Percentiles rank a stretch among this genome's conserved stretches.
These are phyloP conservation scores for Annona cherimola DNA, from an alignment of 164 flowering plant species.

Conservation along the genomic window DNA sequence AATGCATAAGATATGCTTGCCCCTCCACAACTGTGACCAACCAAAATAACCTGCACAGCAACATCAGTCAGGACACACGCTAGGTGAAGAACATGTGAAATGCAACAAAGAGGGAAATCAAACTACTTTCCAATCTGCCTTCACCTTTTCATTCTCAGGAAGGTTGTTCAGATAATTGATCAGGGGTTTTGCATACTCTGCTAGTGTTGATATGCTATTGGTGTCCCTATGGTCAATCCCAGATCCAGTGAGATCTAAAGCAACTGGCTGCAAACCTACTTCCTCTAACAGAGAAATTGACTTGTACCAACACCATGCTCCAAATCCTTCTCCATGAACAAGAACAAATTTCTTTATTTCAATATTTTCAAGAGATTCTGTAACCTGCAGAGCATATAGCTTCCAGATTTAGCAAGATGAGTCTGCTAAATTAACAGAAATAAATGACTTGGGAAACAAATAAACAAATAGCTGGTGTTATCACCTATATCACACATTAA, in stretches of 20 bases:
- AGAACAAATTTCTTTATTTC: slow-evolving; percentile 64
- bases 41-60: slow-evolving; percentile 71
- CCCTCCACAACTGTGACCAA: slow-evolving; percentile 95
- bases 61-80: slow-evolving; percentile 1
- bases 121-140: background rate
- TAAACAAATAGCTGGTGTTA: background rate
- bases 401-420: background rate
- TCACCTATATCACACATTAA: background rate
- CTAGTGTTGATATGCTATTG: slow-evolving; percentile 52
- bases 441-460: background rate
- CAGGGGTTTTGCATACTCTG: slow-evolving; percentile 79
- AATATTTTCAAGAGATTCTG: slow-evolving; percentile 58
- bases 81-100: background rate
- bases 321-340: slow-evolving; percentile 96
- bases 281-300: slow-evolving; percentile 86
- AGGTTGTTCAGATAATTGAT: slow-evolving; percentile 56
- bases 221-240: slow-evolving; percentile 68
- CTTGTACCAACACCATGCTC: slow-evolving; percentile 99
- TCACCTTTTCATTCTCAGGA: slow-evolving; percentile 80
- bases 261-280: slow-evolving; percentile 61
- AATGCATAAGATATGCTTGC: slow-evolving; percentile 89
- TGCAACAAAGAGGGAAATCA: background rate
- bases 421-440: background rate
- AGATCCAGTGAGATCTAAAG: slow-evolving; percentile 82
- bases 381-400: slow-evolving; percentile 31